phyloP scores from a whole-genome alignment of 2,329 filamentous ascomycete species.

The Paraphaeosphaeria sporulosa region DNA sequence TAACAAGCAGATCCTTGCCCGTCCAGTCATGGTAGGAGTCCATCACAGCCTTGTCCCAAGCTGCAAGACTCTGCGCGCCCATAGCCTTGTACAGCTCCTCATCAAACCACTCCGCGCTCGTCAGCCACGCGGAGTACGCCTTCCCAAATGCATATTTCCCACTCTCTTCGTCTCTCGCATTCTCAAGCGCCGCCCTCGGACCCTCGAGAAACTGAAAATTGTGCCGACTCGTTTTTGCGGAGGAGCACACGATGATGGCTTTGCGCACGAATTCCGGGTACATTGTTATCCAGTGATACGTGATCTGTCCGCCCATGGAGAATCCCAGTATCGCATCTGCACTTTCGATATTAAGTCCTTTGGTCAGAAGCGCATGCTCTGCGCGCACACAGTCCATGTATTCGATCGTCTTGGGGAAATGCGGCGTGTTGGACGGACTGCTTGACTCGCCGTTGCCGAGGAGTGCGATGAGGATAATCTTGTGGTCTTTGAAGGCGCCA shows the following conservation, averaged over 20 bases:
- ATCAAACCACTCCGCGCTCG: conserved; percentile 53
- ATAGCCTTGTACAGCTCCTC: conserved; percentile 44
- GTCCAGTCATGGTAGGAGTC: conserved; percentile 35
- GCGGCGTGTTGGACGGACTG: conserved; percentile 58
- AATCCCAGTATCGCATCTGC: conserved; percentile 62
- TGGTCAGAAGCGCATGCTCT: conserved; percentile 54
- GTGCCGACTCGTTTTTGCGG: conserved; percentile 60
- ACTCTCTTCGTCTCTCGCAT: conserved; percentile 47
- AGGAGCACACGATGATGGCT: conserved; percentile 60
- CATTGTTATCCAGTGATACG: conserved; percentile 61
- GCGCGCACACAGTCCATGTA: conserved; percentile 62
- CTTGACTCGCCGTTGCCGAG: conserved; percentile 63
- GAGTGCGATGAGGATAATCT: conserved; percentile 60
- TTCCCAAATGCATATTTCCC: conserved; percentile 48
- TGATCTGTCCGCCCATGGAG: conserved; percentile 64
- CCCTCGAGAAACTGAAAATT: conserved; percentile 66
- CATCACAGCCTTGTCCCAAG: conserved; percentile 39
- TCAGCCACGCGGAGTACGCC: conserved; percentile 51
- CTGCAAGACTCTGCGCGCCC: conserved; percentile 34
- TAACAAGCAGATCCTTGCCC: conserved; percentile 48
- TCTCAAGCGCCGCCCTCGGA: conserved; percentile 58
- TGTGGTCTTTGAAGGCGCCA: conserved; percentile 55
- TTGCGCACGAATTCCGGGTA: conserved; percentile 55
- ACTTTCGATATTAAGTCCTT: conserved; percentile 52
- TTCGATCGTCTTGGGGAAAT: conserved; percentile 55